Percentiles rank a stretch among this genome's conserved stretches.
These are phyloP conservation scores for Blastobotrys chiropterorum DNA, from an alignment of 805 yeast genomes.

Conservation along the genomic window DNA sequence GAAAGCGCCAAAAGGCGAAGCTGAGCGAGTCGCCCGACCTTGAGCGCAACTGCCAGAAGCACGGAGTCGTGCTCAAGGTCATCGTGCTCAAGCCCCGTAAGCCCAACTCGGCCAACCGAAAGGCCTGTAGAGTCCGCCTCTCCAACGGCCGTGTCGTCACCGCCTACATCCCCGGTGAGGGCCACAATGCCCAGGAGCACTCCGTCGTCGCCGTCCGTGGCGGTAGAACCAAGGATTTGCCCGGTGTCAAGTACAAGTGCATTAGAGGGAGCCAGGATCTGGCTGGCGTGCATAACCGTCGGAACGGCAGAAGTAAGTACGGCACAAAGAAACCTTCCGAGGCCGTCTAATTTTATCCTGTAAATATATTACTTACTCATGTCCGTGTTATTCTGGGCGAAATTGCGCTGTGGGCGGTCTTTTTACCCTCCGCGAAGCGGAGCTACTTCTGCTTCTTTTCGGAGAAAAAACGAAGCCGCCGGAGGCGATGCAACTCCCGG, in stretches of 20 bases:
- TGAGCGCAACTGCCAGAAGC: slow-evolving; percentile 73
- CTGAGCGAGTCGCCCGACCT: slow-evolving; percentile 68
- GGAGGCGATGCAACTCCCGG: too few relatives aligned
- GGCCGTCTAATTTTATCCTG: not conserved
- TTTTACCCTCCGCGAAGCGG: too few relatives aligned
- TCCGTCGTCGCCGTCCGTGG: slow-evolving; percentile 94
- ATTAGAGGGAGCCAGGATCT: slow-evolving; percentile 91
- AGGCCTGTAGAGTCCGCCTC: slow-evolving; percentile 90
- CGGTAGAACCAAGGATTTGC: slow-evolving; percentile 97
- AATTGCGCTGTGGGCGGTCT: too few relatives aligned
- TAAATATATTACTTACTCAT: too few relatives aligned
- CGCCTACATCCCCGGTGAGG: slow-evolving; percentile 97
- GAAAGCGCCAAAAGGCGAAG: slow-evolving; percentile 24
- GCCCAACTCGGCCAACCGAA: slow-evolving; percentile 97
- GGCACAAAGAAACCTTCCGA: slow-evolving; percentile 64
- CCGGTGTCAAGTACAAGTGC: slow-evolving; percentile 93
- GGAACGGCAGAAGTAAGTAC: slow-evolving; percentile 83
- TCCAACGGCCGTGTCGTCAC: slow-evolving; percentile 84
- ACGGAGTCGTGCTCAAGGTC: slow-evolving; percentile 90
- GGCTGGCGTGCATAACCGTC: slow-evolving; percentile 90
- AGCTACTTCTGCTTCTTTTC: not conserved
- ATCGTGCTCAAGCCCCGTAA: slow-evolving; percentile 96
- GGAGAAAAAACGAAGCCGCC: too few relatives aligned
- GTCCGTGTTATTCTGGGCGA: too few relatives aligned
- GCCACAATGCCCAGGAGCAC: slow-evolving; percentile 96